Base-by-base conservation (phyloP, 2,329 filamentous ascomycete genomes). In the Gaeumannomyces tritici region DNA sequence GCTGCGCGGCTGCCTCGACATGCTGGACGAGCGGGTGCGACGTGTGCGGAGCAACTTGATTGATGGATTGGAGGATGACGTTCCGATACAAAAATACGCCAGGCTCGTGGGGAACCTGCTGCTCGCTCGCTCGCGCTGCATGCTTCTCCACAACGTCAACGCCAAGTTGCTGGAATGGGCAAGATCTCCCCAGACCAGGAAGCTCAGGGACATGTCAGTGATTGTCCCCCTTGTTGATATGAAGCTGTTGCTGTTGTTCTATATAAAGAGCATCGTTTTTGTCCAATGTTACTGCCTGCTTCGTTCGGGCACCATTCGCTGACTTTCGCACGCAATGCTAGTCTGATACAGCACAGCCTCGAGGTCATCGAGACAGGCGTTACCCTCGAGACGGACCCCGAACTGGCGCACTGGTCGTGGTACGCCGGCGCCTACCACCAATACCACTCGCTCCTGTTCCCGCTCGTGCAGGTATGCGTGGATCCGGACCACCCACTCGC, bases 371-470 rank as follows among this genome's bases (percentile, higher is more conserved):
- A 58, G 28, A 24, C 56, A 12, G 56, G 27, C 28, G 12, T 58
- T 6, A 29, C 21, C 13, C 56, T 58, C 56, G 56, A 58, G 56
- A 58, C 56, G 18, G 56, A 58, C 13, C 56, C 56, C 9, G 56
- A 58, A 5, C 27, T 58, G 7, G 56, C 27, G 1, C 11, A 27
- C 21, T 58, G 56, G 56, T 12, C 28, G 21, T 58, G 28, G 56
- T 58, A 58, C 56, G 27, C 56, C 15, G 56, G 56, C 28, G 56
- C 56, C 27, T 58, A 58, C 56, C 56, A 58, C 15, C 56, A 58
- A 18, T 58, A 58, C 56, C 56, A 58, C 28, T 26, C 56, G 7
- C 9, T 58, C 13, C 56, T 58, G 13, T 58, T 58, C 29, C 56
- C 28, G 27, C 56, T 58, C 3, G 29, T 27, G 26, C 56, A 58